phyloP scores from a whole-genome alignment of 208 protist genomes.

The Sergeia podlipaevii region DNA sequence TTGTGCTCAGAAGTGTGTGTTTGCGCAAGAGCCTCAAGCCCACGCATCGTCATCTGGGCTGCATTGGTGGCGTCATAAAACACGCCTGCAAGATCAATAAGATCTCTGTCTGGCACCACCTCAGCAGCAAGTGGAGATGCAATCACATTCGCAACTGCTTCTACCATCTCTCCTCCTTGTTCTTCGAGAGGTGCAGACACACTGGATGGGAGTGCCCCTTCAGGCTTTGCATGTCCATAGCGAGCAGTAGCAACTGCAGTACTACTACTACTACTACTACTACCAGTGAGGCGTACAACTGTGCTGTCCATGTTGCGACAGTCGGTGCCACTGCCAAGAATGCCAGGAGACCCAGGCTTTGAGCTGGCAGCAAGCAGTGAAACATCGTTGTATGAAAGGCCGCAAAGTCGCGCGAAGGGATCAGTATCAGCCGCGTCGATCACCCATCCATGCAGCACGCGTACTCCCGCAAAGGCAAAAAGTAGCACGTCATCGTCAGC shows the following conservation, averaged over 20 bases:
- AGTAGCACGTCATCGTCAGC: slow-evolving; percentile 27
- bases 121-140: too few species aligned
- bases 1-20: slow-evolving; percentile 21
- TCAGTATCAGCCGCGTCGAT: slow-evolving; percentile 17
- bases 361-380: slow-evolving; percentile 17
- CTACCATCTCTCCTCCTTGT: too few species aligned
- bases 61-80: slow-evolving; percentile 9
- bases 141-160: too few species aligned
- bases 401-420: slow-evolving; percentile 19
- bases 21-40: neutral
- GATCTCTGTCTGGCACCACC: too few species aligned
- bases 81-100: neutral
- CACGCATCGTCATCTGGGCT: slow-evolving; percentile 6
- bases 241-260: too few species aligned
- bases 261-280: too few species aligned
- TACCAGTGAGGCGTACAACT: too few species aligned
- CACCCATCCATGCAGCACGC: slow-evolving; percentile 44
- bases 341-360: neutral
- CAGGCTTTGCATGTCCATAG: too few species aligned
- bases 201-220: too few species aligned
- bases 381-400: slow-evolving; percentile 48
- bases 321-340: neutral
- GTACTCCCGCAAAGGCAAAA: slow-evolving; percentile 35
- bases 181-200: too few species aligned
- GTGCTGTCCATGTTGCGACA: neutral